These are phyloP conservation scores for Auricularia sp. DNA, from an alignment of 768 basidiomycete genomes.

Conservation along the genomic window DNA sequence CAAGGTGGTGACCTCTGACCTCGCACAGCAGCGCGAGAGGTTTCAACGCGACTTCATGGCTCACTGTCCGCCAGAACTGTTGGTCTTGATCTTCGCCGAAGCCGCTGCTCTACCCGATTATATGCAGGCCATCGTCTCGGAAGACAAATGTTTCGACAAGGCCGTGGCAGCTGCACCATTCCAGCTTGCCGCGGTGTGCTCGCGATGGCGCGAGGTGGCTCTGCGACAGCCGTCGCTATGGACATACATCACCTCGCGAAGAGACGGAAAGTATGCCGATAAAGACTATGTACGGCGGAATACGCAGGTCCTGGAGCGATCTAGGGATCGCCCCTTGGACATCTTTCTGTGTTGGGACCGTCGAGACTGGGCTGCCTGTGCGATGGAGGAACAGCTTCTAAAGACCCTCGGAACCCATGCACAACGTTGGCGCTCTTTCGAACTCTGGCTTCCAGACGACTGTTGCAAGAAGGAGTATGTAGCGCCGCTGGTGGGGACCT, in stretches of 20 bases:
- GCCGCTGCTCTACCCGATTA: neutral
- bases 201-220: neutral
- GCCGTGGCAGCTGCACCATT: neutral
- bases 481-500: neutral
- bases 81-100: neutral
- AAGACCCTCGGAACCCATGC: neutral
- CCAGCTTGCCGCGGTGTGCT: neutral
- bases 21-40: neutral
- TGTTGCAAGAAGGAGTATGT: neutral
- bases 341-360: neutral
- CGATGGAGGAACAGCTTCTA: neutral
- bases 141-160: neutral
- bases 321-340: neutral
- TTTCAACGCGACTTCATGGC: neutral
- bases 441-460: neutral
- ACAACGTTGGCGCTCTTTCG: neutral
- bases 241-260: neutral
- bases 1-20: neutral
- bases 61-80: neutral
- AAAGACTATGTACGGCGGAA: neutral
- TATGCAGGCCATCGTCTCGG: neutral
- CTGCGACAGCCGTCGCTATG: neutral
- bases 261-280: neutral
- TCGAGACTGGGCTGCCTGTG: neutral
- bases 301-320: neutral